Evolutionary conservation across 805 yeast species (phyloP).

Genomic region (Candida tibetensis): DNA sequence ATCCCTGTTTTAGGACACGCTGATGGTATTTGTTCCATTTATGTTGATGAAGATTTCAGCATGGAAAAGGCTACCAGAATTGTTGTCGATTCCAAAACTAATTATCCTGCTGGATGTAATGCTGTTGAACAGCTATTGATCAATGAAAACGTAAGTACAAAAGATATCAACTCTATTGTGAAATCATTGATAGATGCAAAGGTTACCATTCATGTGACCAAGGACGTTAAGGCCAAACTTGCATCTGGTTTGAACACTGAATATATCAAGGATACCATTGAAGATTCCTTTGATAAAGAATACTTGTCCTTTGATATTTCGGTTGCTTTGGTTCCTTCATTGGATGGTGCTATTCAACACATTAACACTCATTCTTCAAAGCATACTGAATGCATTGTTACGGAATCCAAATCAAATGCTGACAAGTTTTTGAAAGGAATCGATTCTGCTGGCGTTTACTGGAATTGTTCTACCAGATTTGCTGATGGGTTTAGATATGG

Average conservation of each 20-base stretch:
- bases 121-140: constrained; percentile 87
- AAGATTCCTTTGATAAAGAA: constrained; percentile 77
- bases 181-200: constrained; percentile 53
- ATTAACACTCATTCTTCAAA: constrained; percentile 91
- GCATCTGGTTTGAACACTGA: constrained; percentile 19
- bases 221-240: constrained; percentile 41
- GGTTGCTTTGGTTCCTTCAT: constrained; percentile 56
- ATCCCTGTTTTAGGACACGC: constrained; percentile 99
- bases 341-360: constrained; percentile 75
- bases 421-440: constrained; percentile 76
- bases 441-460: constrained; percentile 94
- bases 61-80: constrained; percentile 72
- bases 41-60: constrained; percentile 75
- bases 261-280: constrained; percentile 48
- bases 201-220: constrained; percentile 71
- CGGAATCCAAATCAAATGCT: constrained; percentile 70
- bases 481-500: constrained; percentile 99
- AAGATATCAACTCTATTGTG: constrained; percentile 22
- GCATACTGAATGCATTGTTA: constrained; percentile 91
- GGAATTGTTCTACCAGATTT: constrained; percentile 96
- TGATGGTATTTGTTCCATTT: constrained; percentile 93
- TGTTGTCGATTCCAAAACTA: constrained; percentile 84
- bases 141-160: constrained; percentile 40
- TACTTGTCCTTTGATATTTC: constrained; percentile 82
- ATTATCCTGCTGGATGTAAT: constrained; percentile 99